These are phyloP conservation scores for Gracilaria domingensis DNA, from an alignment of 23 red algal genomes.

Conservation along the genomic window DNA sequence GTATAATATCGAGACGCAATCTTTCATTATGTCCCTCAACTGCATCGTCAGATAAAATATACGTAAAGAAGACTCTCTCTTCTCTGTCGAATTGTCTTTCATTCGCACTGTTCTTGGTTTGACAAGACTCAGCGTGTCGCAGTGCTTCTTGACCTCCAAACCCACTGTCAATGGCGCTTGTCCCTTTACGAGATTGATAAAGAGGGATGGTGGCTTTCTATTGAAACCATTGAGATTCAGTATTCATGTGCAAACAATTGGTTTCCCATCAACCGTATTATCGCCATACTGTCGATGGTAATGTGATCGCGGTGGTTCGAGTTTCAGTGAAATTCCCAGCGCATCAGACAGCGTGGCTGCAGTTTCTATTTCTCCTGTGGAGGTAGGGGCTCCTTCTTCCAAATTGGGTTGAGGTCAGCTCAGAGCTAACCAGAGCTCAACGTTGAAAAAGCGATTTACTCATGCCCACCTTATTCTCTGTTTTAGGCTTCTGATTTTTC, in stretches of 20 bases:
- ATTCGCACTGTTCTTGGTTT: neutral
- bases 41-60: neutral
- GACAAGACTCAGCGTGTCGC: neutral
- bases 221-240: slow-evolving; percentile 4
- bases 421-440: slow-evolving; percentile 15
- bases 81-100: neutral
- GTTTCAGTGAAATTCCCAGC: neutral
- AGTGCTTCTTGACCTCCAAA: slow-evolving; percentile 6
- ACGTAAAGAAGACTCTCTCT: neutral
- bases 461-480: neutral
- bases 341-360: neutral
- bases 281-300: neutral
- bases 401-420: slow-evolving; percentile 8
- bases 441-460: slow-evolving; percentile 29
- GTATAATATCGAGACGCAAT: neutral
- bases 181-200: neutral
- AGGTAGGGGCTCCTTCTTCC: slow-evolving; percentile 20
- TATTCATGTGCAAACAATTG: slow-evolving; percentile 18
- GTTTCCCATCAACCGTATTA: neutral
- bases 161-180: neutral
- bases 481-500: neutral
- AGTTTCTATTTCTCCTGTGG: neutral
- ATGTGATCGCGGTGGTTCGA: neutral
- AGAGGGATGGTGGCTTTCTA: neutral
- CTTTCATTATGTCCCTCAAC: neutral